Evolutionary conservation across 441 rosid species (phyloP).

Genomic region (Cnidoscolus chayamansa): DNA sequence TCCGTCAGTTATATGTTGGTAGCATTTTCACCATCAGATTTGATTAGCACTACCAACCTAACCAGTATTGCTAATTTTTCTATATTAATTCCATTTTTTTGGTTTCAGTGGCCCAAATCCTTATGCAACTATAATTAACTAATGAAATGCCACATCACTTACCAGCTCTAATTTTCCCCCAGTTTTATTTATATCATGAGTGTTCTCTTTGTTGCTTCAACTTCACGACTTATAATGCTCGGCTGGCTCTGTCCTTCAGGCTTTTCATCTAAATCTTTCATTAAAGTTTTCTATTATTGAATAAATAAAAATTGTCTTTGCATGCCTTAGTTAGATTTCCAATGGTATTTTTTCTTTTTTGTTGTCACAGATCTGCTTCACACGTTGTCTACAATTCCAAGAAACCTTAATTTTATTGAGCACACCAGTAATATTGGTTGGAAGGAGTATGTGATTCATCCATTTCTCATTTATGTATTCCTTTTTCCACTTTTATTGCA

Average conservation of each 20-base stretch:
- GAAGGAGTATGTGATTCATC: conserved; percentile 55
- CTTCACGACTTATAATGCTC: too few relatives aligned
- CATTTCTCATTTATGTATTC: not conserved
- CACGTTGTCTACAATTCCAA: conserved; percentile 51
- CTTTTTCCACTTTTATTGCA: not conserved
- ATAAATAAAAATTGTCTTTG: not conserved
- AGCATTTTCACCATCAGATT: not conserved
- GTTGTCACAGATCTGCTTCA: conserved; percentile 56
- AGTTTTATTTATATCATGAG: not conserved
- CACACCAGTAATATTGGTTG: conserved; percentile 78
- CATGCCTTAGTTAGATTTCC: conserved; percentile 3
- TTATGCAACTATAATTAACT: conserved; percentile 4
- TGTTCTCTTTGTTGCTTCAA: not conserved
- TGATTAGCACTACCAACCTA: not conserved
- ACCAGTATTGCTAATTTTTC: not conserved
- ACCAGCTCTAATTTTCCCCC: not conserved
- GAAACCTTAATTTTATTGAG: conserved; percentile 66
- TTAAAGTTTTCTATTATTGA: too few relatives aligned
- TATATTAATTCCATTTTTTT: not conserved
- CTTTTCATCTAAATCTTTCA: too few relatives aligned
- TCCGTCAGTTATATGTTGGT: not conserved
- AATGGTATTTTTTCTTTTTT: not conserved
- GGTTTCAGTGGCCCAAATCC: not conserved
- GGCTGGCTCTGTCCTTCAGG: too few relatives aligned
- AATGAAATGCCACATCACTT: not conserved